These are phyloP conservation scores for Oryza coarctata DNA, from an alignment of 176 grass and related monocot species.

Conservation along the genomic window DNA sequence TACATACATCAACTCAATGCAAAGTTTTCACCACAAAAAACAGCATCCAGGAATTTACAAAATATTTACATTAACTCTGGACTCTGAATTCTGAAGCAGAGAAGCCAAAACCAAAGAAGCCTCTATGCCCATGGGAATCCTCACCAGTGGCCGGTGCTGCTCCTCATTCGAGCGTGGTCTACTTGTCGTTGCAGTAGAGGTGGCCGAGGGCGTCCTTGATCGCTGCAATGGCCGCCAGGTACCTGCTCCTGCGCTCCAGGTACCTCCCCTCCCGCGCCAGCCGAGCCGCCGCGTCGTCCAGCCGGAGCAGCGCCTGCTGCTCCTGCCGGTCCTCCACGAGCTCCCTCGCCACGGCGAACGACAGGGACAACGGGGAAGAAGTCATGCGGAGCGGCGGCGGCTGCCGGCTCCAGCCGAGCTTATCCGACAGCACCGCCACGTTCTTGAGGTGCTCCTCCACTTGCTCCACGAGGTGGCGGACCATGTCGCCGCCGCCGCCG, in stretches of 20 bases:
- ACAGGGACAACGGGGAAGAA: conserved; percentile 57
- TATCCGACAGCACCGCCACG: conserved; percentile 67
- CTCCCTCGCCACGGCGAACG: conserved; percentile 57
- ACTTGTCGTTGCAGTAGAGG: conserved; percentile 39
- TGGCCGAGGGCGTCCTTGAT: conserved; percentile 45
- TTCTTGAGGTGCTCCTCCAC: conserved; percentile 63
- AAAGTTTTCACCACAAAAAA: conserved; percentile 1
- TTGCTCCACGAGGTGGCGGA: conserved; percentile 50
- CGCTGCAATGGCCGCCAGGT: conserved; percentile 40
- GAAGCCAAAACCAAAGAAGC: neutral
- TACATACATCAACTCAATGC: neutral
- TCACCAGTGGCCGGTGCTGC: neutral
- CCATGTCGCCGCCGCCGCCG: neutral
- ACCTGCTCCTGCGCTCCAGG: conserved; percentile 50
- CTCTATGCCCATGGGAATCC: conserved; percentile 11
- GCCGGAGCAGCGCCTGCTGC: conserved; percentile 51
- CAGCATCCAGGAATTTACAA: conserved; percentile 24
- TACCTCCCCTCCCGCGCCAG: conserved; percentile 28
- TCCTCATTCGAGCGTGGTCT: neutral
- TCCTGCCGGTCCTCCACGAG: conserved; percentile 55
- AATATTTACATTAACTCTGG: conserved; percentile 3
- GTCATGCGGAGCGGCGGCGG: conserved; percentile 27
- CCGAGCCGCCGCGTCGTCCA: conserved; percentile 18
- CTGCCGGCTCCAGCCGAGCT: conserved; percentile 50
- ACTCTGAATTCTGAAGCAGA: neutral